Percentiles rank a stretch among this genome's conserved stretches.
These are phyloP conservation scores for Kwoniella dejecticola DNA, from an alignment of 768 basidiomycete species.

Conservation along the genomic window DNA sequence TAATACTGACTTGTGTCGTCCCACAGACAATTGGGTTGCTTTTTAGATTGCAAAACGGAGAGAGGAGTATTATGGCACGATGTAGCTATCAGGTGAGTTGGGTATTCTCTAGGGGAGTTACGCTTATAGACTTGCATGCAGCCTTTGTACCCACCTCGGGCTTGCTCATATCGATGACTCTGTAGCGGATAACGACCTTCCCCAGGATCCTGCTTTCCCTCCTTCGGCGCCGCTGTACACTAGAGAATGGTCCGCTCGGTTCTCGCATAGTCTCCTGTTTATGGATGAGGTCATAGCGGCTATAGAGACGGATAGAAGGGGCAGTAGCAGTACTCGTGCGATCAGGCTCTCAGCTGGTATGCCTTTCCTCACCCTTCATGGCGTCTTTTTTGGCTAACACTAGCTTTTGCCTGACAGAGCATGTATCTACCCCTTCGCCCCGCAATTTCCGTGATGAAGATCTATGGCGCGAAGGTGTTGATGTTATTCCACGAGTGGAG, in stretches of 20 bases:
- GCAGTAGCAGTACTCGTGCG: background rate
- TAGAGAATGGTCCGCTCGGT: conserved; percentile 8
- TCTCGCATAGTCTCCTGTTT: conserved; percentile 2
- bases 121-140: background rate
- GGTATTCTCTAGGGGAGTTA: background rate
- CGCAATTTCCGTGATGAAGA: conserved; percentile 15
- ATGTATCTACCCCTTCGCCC: background rate
- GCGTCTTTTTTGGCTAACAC: background rate
- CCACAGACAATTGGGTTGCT: conserved; percentile 2
- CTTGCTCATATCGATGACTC: background rate
- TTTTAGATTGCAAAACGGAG: background rate
- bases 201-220: conserved; percentile 7
- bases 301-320: conserved; percentile 12
- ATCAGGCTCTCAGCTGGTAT: background rate
- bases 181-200: conserved; percentile 1
- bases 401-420: background rate
- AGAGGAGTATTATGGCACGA: conserved; percentile 10
- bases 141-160: conserved; percentile 4
- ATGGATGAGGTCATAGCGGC: conserved; percentile 1
- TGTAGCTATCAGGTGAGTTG: conserved; percentile 14
- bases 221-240: background rate
- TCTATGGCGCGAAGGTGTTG: background rate
- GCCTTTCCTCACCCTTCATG: background rate
- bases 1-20: too few relatives aligned
- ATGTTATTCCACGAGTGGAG: background rate